Base-by-base conservation (phyloP, 805 yeast genomes). In the Candida coleopterorum region DNA sequence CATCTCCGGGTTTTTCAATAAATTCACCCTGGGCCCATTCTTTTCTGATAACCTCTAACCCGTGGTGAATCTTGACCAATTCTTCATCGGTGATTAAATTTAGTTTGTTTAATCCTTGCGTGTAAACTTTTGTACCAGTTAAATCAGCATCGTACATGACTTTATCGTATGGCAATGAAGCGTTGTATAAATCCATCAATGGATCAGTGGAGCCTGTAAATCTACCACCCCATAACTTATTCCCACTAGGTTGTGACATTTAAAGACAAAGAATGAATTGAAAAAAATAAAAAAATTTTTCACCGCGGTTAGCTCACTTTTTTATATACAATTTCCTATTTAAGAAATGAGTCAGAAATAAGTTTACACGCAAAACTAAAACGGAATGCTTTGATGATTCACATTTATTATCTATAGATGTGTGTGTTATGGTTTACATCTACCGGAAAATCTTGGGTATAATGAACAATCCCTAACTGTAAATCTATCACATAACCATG, bases 141-240 rank as follows among this genome's bases (percentile, higher is more conserved):
- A 93, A 68, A 62, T 93, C 99, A 10, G 94, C 97, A 30, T 77
- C 81, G 65, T 82, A 93, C 97, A 93, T 93, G 55, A 75, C 81
- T 67, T 90, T 74, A 62, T 93, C 99, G 54, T 93, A 93, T 2
- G 98, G 97, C 46, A 93, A 68, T 1, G 97, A 90, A 2, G 97
- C 96, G 64, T 93, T 93, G 71, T 94, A 93, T 36, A 90, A 71
- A 57, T 93, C 94, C 99, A 93, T 93, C 55, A 93, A 69, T 3
- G 99, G 99, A 53, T 93, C 99, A 20, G 95, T 80, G 44, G 90
- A 90, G 4, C 95, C 97, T 42, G 97, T 90, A 67, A 90, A 90
- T 63, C 98, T 78, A 52, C 97, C 98, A 52, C 98, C 98, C 98
- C 98, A 90, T 47, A 90, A 70, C 60, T 81, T 89, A 50, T 69